phyloP scores from a whole-genome alignment of 1,284 basidiomycete species.

The Ustilago bromivora region DNA sequence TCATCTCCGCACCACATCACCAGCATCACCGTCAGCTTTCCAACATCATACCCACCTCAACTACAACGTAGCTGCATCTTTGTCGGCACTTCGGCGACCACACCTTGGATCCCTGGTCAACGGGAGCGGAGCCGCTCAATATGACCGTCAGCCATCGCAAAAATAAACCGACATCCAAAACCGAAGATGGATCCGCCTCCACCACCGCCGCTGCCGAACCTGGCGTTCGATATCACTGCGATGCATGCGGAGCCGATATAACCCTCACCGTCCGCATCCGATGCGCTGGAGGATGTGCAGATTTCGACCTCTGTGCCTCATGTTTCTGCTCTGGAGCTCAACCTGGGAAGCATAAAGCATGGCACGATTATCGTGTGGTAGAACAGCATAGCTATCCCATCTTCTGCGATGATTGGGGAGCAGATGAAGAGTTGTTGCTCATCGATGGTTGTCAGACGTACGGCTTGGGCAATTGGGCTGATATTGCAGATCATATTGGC shows the following conservation, averaged over 20 bases:
- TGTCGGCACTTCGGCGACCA: not conserved
- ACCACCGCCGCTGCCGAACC: constrained; percentile 64
- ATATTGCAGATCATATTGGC: constrained; percentile 94
- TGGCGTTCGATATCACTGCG: constrained; percentile 68
- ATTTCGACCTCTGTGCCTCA: constrained; percentile 71
- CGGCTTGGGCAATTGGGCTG: constrained; percentile 96
- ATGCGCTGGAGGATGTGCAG: constrained; percentile 68
- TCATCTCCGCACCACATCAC: not conserved
- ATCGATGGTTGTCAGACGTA: constrained; percentile 89
- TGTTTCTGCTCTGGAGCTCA: constrained; percentile 95
- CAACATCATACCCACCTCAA: not conserved
- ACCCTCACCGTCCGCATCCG: constrained; percentile 67
- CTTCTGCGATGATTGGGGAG: constrained; percentile 95
- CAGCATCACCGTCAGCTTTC: not conserved
- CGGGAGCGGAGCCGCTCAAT: not conserved
- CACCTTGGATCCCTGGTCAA: not conserved
- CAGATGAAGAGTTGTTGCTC: constrained; percentile 94
- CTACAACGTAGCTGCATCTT: not conserved
- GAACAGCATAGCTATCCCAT: constrained; percentile 97
- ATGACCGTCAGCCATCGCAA: constrained; percentile 70
- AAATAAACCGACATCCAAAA: constrained; percentile 62
- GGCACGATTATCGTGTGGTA: constrained; percentile 92
- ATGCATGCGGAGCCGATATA: constrained; percentile 68
- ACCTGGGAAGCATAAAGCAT: constrained; percentile 84
- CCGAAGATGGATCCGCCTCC: constrained; percentile 57